Percentiles rank a stretch among this genome's conserved stretches.
Conservation (phyloP, 805 yeast species). For the Saccharomycopsis vini region DNA sequence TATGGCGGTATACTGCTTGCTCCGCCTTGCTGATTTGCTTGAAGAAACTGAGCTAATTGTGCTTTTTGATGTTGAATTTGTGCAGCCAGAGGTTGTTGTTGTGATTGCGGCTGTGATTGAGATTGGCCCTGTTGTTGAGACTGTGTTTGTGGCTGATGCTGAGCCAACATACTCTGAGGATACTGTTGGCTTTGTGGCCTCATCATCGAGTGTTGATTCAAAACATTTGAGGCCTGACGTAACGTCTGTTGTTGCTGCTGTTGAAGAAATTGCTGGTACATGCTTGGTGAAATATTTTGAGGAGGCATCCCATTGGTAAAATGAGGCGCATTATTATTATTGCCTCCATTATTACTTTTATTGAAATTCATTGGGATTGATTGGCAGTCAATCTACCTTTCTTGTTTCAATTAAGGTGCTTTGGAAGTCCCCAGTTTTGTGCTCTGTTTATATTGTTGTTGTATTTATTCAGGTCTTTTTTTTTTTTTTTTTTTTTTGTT, state of each 20-base stretch:
- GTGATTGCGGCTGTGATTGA: background rate
- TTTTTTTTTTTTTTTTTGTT: too few relatives aligned
- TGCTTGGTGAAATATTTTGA: constrained; percentile 5
- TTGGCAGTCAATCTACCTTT: too few relatives aligned
- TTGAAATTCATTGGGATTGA: background rate
- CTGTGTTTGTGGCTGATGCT: background rate
- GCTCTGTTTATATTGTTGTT: too few relatives aligned
- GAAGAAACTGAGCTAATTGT: background rate
- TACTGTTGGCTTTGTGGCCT: too few relatives aligned
- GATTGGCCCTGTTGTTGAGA: background rate
- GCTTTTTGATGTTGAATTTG: background rate
- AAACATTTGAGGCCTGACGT: too few relatives aligned
- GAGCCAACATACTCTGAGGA: too few relatives aligned
- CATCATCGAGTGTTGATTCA: constrained; percentile 13
- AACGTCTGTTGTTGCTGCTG: constrained; percentile 20
- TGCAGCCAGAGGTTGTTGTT: background rate
- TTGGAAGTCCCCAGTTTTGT: too few relatives aligned
- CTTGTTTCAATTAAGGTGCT: too few relatives aligned
- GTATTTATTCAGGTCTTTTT: too few relatives aligned
- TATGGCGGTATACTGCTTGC: background rate
- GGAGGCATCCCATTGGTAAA: constrained; percentile 13
- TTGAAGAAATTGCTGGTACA: constrained; percentile 20
- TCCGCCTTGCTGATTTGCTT: background rate
- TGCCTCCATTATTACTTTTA: background rate
- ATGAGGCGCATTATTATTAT: too few relatives aligned